Evolutionary conservation across 2,329 filamentous ascomycete genomes (phyloP).

Genomic region (Colletotrichum sp.): DNA sequence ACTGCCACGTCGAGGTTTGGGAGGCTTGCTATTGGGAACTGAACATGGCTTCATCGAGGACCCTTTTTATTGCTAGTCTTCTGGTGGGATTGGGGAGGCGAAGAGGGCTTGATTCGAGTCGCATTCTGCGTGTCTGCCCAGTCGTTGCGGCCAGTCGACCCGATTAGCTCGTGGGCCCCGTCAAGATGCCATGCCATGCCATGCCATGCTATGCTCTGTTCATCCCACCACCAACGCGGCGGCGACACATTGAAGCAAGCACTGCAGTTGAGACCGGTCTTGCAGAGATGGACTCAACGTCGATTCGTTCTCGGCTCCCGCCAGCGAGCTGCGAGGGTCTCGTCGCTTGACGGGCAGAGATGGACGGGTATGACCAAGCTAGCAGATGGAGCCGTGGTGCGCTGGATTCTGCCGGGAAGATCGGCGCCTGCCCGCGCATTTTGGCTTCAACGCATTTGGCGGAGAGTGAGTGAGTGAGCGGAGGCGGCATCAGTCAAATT

Average conservation of each 20-base stretch:
- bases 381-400: constrained; percentile 6
- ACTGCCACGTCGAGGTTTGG: constrained; percentile 19
- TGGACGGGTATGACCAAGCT: neutral
- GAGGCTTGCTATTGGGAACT: neutral
- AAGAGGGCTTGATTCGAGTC: neutral
- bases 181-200: neutral
- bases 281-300: neutral
- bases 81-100: neutral
- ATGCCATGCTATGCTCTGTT: constrained; percentile 2
- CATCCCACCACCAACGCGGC: neutral
- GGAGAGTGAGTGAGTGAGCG: neutral
- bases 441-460: constrained; percentile 18
- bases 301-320: neutral
- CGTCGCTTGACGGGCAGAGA: neutral
- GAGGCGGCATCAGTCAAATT: constrained; percentile 18
- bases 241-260: neutral
- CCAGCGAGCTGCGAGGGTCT: neutral
- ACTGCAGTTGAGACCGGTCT: neutral
- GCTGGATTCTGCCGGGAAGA: constrained; percentile 11
- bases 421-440: constrained; percentile 3
- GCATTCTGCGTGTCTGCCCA: constrained; percentile 16
- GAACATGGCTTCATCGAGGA: neutral
- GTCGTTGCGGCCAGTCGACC: neutral
- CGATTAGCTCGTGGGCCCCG: constrained; percentile 20
- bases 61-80: neutral